phyloP scores from a whole-genome alignment of 106 monocot genomes.

The Hemerocallis citrina region DNA sequence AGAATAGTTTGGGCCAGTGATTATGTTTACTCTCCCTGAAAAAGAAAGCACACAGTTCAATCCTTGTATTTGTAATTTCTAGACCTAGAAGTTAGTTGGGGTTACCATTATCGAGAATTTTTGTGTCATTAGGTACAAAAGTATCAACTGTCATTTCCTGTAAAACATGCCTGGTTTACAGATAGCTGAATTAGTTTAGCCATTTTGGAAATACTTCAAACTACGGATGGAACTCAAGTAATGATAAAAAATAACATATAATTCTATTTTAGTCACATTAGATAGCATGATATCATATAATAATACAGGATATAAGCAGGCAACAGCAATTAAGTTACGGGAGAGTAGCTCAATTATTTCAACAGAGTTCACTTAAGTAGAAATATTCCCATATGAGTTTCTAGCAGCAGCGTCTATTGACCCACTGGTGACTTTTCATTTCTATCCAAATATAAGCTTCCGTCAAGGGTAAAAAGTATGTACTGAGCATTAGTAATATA shows the following conservation, averaged over 20 bases:
- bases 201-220: not conserved
- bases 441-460: no score
- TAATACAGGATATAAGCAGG: not conserved
- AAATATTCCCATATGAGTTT: no score
- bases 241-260: not conserved
- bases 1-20: slow-evolving; percentile 96
- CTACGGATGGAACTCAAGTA: no score
- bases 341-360: not conserved
- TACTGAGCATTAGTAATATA: no score
- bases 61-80: not conserved
- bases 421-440: no score
- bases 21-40: slow-evolving; percentile 80
- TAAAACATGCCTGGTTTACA: slow-evolving; percentile 75
- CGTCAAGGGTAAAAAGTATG: no score
- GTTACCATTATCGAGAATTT: slow-evolving; percentile 60
- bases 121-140: slow-evolving; percentile 96
- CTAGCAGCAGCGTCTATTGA: no score
- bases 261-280: not conserved
- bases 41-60: slow-evolving; percentile 12
- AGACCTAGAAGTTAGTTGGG: not conserved
- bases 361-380: no score
- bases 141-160: slow-evolving; percentile 99
- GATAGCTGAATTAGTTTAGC: slow-evolving; percentile 2
- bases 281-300: not conserved
- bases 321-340: not conserved